phyloP scores from a whole-genome alignment of 2,329 filamentous ascomycete species.

The Annulohypoxylon truncatum region DNA sequence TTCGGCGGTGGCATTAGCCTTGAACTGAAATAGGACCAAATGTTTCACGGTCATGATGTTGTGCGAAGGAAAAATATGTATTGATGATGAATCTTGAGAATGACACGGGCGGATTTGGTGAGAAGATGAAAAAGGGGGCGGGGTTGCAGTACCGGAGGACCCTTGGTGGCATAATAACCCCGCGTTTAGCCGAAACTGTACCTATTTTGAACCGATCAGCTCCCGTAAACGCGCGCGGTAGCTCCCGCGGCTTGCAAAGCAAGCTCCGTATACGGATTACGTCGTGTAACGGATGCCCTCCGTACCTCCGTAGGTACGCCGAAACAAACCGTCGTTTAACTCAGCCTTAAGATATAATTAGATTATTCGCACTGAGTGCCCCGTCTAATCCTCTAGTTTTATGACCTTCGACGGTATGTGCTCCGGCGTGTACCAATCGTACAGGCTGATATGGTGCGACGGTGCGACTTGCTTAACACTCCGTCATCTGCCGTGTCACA shows the following conservation, averaged over 20 bases:
- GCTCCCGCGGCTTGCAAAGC: too few relatives aligned
- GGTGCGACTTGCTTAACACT: conserved; percentile 28
- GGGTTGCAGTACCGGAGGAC: too few relatives aligned
- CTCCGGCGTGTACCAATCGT: conserved; percentile 37
- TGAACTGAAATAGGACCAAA: neutral
- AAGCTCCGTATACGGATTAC: too few relatives aligned
- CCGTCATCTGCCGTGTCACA: conserved; percentile 35
- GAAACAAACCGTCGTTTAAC: conserved; percentile 30
- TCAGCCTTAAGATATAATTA: conserved; percentile 25
- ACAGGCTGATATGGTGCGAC: conserved; percentile 24
- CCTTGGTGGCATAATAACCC: too few relatives aligned
- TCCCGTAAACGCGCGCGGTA: too few relatives aligned
- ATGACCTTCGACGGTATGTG: conserved; percentile 18
- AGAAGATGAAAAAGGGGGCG: too few relatives aligned
- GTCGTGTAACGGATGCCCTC: too few relatives aligned
- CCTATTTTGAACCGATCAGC: too few relatives aligned
- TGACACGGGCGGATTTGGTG: too few relatives aligned
- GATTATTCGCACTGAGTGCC: conserved; percentile 7
- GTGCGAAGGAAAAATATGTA: neutral
- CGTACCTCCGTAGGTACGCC: conserved; percentile 39
- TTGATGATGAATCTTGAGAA: neutral
- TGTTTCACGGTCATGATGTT: neutral
- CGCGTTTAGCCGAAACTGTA: too few relatives aligned
- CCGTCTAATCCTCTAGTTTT: conserved; percentile 29
- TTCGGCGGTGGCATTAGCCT: neutral